phyloP scores from a whole-genome alignment of 1,284 basidiomycete genomes.

The Agroathelia rolfsii region DNA sequence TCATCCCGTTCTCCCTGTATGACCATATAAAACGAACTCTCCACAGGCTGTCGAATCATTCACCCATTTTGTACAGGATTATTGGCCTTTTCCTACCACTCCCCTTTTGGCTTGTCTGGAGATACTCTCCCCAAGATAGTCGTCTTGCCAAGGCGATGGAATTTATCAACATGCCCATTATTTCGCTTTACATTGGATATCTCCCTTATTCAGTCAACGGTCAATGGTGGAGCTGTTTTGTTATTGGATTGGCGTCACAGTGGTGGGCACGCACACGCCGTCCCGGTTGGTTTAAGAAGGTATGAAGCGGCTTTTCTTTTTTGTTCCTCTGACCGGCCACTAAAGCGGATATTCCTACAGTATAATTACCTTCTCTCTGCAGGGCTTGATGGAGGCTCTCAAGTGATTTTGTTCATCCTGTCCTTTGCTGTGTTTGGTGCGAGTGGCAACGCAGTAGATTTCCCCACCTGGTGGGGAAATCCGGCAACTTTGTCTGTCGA shows the following conservation, averaged over 20 bases:
- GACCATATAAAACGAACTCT: no score
- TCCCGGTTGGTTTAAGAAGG: conserved; percentile 37
- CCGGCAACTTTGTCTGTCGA: conserved; percentile 42
- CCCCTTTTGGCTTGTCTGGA: conserved; percentile 41
- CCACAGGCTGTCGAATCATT: no score
- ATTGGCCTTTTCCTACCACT: conserved; percentile 41
- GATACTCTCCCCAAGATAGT: conserved; percentile 23
- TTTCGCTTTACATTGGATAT: conserved; percentile 29
- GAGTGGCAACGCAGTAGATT: conserved; percentile 37
- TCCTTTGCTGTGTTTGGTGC: conserved; percentile 65
- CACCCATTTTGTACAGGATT: no score
- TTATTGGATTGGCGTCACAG: conserved; percentile 49
- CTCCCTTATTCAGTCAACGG: conserved; percentile 35
- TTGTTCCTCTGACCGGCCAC: background rate
- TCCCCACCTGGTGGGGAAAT: conserved; percentile 51
- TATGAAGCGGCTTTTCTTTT: background rate
- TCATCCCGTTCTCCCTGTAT: conserved; percentile 42
- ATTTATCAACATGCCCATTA: conserved; percentile 19
- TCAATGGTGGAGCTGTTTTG: conserved; percentile 39
- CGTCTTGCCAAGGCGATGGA: background rate
- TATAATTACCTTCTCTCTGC: conserved; percentile 65
- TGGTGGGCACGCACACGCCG: conserved; percentile 47
- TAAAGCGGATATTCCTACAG: conserved; percentile 37
- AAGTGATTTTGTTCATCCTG: conserved; percentile 58
- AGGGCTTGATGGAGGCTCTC: conserved; percentile 58